Conservation (phyloP, 2,329 filamentous ascomycete genomes). For the Blumeria hordei region DNA sequence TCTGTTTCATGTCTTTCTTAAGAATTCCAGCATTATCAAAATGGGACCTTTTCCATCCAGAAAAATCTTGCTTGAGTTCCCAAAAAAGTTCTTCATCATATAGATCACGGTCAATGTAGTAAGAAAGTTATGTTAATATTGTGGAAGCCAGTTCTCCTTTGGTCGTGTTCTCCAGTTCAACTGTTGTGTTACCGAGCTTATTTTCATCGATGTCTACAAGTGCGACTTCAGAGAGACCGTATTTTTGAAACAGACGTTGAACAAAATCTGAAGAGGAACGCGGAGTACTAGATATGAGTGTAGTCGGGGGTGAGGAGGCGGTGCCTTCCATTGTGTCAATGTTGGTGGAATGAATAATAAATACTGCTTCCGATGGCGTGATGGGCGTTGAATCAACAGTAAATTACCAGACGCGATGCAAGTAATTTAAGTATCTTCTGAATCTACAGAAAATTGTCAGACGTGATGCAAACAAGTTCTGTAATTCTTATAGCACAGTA, state of each 20-base stretch:
- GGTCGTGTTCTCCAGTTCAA: neutral
- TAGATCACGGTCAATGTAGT: neutral
- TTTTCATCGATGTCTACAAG: constrained; percentile 1
- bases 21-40: neutral
- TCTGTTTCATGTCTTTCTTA: neutral
- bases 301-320: too few relatives aligned
- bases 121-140: neutral
- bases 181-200: neutral
- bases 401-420: constrained; percentile 1
- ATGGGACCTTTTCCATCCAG: neutral
- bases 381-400: neutral
- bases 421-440: neutral
- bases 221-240: neutral
- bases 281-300: too few relatives aligned
- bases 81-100: neutral
- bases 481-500: neutral
- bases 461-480: neutral
- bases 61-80: neutral
- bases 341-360: too few relatives aligned
- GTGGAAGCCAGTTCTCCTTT: neutral
- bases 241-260: neutral
- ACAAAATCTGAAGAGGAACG: too few relatives aligned
- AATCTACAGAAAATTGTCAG: neutral
- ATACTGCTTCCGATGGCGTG: neutral
- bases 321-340: too few relatives aligned